Evolutionary conservation across 768 basidiomycete species (phyloP), one percentile per base, ranked within the genome.

Genomic region (Sarcomyxa edulis): DNA sequence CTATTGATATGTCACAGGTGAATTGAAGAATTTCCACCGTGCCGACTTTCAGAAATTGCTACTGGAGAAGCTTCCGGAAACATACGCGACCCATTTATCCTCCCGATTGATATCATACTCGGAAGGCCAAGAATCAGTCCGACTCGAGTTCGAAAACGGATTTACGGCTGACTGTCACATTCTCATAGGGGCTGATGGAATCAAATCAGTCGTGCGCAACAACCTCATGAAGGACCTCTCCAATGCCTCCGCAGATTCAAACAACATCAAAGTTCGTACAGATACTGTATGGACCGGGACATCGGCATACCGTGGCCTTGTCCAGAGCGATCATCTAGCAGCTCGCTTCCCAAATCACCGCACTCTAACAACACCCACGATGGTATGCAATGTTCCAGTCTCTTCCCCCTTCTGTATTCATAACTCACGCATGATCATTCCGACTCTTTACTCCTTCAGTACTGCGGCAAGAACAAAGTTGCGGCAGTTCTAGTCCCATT

Each of bases 111-210:
- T 46, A 11, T 52, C 48, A 1, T 68, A 64, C 32, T 38, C 56
- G n/a, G 43, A 62, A 8, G 28, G 32, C 6, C 48, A 39, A 0
- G 48, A 52, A 3, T 49, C 51, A 18, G 56, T 65, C 7, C 40
- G 32, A 1, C 39, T 73, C 6, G 41, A 50, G 10, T 73, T 72
- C 37, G 39, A 52, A 0, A 62, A 72, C n/a, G 67, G 62, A 4
- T 53, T 55, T 11, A 51, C 44, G 2, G 54, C 55, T 3, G 44
- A 44, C 0, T 66, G 65, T 22, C 68, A 73, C 37, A 38, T 72
- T 7, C 51, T 74, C 23, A 45, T 72, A 6, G 69, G 65, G 1
- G 56, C 64, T 4, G 71, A 73, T 41, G 71, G 71, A 2, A 53
- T 72, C 39, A 62, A 52, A 15, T 72, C 69, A 1, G 52, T 48